Evolutionary conservation across 2,329 filamentous ascomycete genomes (phyloP).

Genomic region (Pseudogymnoascus sp.): DNA sequence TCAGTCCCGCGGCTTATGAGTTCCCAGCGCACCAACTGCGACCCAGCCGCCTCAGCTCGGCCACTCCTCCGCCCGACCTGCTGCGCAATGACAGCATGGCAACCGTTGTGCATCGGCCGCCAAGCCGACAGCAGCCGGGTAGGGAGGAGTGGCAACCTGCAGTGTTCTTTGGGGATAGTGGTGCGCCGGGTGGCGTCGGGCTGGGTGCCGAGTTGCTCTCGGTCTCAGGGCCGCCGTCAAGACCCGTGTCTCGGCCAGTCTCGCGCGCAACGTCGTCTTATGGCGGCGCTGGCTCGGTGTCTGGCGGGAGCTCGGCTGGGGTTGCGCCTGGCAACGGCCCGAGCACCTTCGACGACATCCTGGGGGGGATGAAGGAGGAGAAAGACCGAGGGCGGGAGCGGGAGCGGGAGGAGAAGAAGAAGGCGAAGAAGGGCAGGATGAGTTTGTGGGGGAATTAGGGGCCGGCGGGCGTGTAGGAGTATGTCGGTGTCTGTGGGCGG

Average conservation of each 20-base stretch:
- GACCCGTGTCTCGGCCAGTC: not conserved
- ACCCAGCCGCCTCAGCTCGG: not conserved
- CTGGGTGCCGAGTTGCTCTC: not conserved
- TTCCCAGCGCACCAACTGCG: not conserved
- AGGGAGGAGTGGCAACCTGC: not conserved
- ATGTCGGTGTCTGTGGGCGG: not conserved
- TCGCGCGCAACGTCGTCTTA: not conserved
- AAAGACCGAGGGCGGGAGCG: slow-evolving; percentile 33
- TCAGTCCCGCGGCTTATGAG: not conserved
- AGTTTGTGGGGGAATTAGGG: slow-evolving; percentile 9
- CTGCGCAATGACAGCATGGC: not conserved
- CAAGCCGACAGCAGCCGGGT: not conserved
- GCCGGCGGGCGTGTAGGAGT: not conserved
- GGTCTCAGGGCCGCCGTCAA: not conserved
- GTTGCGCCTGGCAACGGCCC: not conserved
- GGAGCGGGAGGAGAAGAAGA: slow-evolving; percentile 29
- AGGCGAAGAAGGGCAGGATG: slow-evolving; percentile 29
- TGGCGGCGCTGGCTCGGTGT: not conserved
- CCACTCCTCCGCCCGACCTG: not conserved
- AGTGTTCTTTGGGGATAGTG: not conserved
- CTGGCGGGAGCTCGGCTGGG: not conserved
- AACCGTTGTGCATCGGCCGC: not conserved
- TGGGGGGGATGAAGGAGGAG: slow-evolving; percentile 30
- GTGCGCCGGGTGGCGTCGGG: not conserved
- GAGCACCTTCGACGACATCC: slow-evolving; percentile 43